Base-by-base conservation (phyloP, 192 early-diverging fungal species). In the Coemansia sp. region DNA sequence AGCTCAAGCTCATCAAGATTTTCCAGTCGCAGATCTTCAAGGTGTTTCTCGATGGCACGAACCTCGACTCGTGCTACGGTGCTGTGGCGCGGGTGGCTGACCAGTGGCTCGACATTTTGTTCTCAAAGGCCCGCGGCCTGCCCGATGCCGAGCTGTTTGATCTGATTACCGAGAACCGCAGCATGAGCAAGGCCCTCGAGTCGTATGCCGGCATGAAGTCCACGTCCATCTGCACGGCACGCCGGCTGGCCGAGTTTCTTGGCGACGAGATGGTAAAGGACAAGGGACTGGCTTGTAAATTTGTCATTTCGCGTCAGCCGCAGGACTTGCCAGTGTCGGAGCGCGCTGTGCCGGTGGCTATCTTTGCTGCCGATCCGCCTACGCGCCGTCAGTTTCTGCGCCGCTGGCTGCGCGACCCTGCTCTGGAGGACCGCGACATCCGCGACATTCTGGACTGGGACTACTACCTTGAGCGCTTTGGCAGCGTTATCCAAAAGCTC, bases 201-300 rank as follows among this genome's bases (percentile, higher is more conserved):
- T 89, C 91, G n/a, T 99, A 99, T 72, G 97, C 92, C 3, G 69
- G 74, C 10, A 93, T 94, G 79, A 98, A 98, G 63, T 94, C 92
- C 2, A 97, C 97, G 8, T 86, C 94, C 9, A 97, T 99, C 60
- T 95, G 88, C 59, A 96, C 95, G 2, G 97, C 97, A 2, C 92
- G 88, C 17, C 88, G 97, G 56, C 75, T 99, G 32, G 94, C 94
- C 1, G 95, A 98, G 86, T 97, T 99, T 53, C 79, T 99, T 63
- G 97, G 97, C 52, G 93, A 97, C 69, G 87, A 96, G 66, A 97
- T 98, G 94, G 94, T 98, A 19, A 94, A 95, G 73, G 97, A 96
- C 76, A 95, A 95, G 67, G 94, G 94, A 17, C 73, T 99, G 60
- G 90, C 91, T 47, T 99, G 97, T 72, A 90, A 94, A 64, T 99